phyloP scores from a whole-genome alignment of 2,329 filamentous ascomycete genomes.

The Periconia macrospinosa region DNA sequence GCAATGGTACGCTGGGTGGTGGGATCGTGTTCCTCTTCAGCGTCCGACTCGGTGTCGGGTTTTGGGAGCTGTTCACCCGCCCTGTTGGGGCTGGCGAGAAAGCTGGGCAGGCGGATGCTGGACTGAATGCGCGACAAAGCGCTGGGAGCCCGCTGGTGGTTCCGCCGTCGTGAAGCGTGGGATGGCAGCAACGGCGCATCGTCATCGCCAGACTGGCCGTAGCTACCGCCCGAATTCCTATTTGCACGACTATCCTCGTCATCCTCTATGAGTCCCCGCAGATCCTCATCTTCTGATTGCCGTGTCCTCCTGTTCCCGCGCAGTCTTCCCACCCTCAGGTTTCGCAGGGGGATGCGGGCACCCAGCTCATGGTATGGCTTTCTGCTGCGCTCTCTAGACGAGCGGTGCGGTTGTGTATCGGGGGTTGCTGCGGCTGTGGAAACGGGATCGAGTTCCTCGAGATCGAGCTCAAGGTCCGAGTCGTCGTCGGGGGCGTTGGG shows the following conservation, averaged over 20 bases:
- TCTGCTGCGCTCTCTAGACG: conserved; percentile 30
- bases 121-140: conserved; percentile 53
- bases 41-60: conserved; percentile 42
- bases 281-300: conserved; percentile 65
- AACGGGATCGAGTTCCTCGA: conserved; percentile 75
- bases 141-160: conserved; percentile 28
- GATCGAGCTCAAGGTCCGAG: conserved; percentile 75
- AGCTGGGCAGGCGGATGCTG: conserved; percentile 65
- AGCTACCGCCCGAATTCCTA: conserved; percentile 63
- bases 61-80: conserved; percentile 26
- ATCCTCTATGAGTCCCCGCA: conserved; percentile 67
- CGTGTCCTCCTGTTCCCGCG: conserved; percentile 44
- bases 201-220: conserved; percentile 61
- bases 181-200: conserved; percentile 71
- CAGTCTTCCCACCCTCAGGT: conserved; percentile 54
- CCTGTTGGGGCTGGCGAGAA: conserved; percentile 52
- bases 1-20: conserved; percentile 73
- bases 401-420: conserved; percentile 27
- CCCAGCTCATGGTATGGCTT: conserved; percentile 45
- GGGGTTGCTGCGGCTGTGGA: conserved; percentile 25
- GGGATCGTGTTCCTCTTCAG: conserved; percentile 55
- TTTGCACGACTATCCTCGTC: conserved; percentile 61
- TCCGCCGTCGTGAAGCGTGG: conserved; percentile 27
- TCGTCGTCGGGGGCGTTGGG: conserved; percentile 68
- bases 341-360: conserved; percentile 70